Percentiles rank a stretch among this genome's conserved stretches.
Evolutionary conservation across 441 rosid species (phyloP).

Genomic region (Erodium moschatum): DNA sequence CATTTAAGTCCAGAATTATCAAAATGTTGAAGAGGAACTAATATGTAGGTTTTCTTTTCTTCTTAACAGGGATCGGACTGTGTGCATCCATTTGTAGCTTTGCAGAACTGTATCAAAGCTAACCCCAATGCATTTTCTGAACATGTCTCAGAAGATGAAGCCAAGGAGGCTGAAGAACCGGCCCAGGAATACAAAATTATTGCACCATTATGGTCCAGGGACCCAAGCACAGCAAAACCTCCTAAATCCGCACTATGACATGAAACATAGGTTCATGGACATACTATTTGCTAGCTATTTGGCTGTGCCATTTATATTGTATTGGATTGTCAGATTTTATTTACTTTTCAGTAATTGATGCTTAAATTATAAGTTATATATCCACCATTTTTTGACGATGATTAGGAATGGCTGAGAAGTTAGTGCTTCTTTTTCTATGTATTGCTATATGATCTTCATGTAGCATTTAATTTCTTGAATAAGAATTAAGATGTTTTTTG

Average conservation of each 20-base stretch:
- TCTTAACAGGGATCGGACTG: slow-evolving; percentile 71
- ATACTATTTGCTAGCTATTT: not conserved
- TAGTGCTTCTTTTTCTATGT: too few relatives aligned
- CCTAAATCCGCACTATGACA: slow-evolving; percentile 49
- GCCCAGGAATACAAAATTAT: slow-evolving; percentile 43
- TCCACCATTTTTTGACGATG: too few relatives aligned
- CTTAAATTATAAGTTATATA: not conserved
- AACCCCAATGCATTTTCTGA: slow-evolving; percentile 64
- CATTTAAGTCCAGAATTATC: not conserved
- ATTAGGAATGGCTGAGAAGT: too few relatives aligned
- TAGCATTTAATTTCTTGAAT: too few relatives aligned
- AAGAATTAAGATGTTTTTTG: too few relatives aligned
- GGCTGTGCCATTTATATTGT: not conserved
- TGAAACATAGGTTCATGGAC: not conserved
- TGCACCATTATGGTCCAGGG: slow-evolving; percentile 71
- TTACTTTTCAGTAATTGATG: not conserved
- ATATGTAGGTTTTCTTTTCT: not conserved
- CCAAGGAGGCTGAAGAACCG: slow-evolving; percentile 38
- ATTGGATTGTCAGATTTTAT: not conserved
- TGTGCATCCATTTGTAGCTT: slow-evolving; percentile 63
- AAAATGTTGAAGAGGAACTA: slow-evolving; percentile 1
- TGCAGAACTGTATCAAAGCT: slow-evolving; percentile 70
- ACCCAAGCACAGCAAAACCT: slow-evolving; percentile 24
- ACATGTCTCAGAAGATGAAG: slow-evolving; percentile 36
- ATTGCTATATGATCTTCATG: too few relatives aligned